Evolutionary conservation across 306 rosid species (phyloP).

Genomic region (Alnus rubra): DNA sequence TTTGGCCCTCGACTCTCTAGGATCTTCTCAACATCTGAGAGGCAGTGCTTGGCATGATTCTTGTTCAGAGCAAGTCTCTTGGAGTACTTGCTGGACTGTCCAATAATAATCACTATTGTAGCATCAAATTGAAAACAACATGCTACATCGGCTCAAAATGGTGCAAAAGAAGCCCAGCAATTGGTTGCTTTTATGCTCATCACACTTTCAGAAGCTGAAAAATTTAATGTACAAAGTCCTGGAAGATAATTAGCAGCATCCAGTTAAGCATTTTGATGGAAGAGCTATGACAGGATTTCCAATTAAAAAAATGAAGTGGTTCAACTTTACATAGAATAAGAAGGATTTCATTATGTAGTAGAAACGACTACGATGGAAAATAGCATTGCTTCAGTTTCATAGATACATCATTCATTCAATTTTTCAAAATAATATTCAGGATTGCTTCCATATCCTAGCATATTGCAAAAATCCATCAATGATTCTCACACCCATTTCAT

Average conservation of each 20-base stretch:
- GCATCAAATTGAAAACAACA: conserved; percentile 73
- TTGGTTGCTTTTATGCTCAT: conserved; percentile 57
- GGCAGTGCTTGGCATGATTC: conserved; percentile 59
- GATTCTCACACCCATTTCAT: too few species aligned
- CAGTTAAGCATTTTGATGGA: not conserved
- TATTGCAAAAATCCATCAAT: too few species aligned
- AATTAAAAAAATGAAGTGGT: not conserved
- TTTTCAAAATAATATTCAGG: not conserved
- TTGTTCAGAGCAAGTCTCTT: conserved; percentile 54
- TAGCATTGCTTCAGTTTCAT: not conserved
- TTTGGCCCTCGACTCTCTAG: conserved; percentile 59
- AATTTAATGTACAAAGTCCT: conserved; percentile 59
- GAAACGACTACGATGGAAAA: not conserved
- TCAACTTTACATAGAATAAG: not conserved
- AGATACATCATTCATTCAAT: not conserved
- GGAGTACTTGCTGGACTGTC: conserved; percentile 60
- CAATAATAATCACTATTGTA: conserved; percentile 49
- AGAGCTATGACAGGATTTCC: not conserved
- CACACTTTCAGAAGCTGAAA: conserved; percentile 38
- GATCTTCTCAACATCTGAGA: conserved; percentile 60
- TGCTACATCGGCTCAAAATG: conserved; percentile 64
- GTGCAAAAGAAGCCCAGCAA: conserved; percentile 69
- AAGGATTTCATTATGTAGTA: not conserved
- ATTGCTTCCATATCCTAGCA: not conserved
- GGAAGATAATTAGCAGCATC: conserved; percentile 24